Conservation (phyloP, 306 rosid species). For the Vigna nakashimae region DNA sequence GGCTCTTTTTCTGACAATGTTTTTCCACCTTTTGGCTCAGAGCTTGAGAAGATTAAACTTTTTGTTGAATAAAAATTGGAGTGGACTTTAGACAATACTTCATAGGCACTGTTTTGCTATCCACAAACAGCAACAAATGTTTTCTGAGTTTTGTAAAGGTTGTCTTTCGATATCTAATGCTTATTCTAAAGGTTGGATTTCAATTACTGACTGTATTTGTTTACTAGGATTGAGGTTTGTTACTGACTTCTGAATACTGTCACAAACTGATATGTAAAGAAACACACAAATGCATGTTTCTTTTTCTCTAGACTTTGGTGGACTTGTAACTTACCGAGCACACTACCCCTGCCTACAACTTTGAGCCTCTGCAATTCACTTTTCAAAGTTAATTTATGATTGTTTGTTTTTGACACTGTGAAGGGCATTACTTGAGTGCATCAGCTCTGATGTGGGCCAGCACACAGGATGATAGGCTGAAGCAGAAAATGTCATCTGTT, state of each 20-base stretch:
- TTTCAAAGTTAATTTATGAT: slow-evolving; percentile 28
- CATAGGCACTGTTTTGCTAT: neutral
- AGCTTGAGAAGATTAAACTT: slow-evolving; percentile 2
- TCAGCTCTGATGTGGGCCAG: slow-evolving; percentile 90
- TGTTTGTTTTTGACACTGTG: slow-evolving; percentile 48
- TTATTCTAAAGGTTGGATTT: neutral
- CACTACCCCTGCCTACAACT: slow-evolving; percentile 6
- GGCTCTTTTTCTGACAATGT: neutral
- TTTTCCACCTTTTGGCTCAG: neutral
- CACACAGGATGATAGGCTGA: slow-evolving; percentile 64
- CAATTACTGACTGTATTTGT: neutral
- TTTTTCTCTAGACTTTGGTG: slow-evolving; percentile 26
- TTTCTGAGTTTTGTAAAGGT: slow-evolving; percentile 13
- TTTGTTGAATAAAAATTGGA: neutral
- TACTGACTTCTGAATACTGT: neutral
- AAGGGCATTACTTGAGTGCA: slow-evolving; percentile 97
- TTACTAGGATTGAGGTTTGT: slow-evolving; percentile 26
- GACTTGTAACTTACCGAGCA: slow-evolving; percentile 8
- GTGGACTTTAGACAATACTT: neutral
- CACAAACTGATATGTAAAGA: neutral
- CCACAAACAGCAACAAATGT: neutral
- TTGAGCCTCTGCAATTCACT: slow-evolving; percentile 26
- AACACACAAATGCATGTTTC: slow-evolving; percentile 26
- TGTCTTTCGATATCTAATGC: neutral
- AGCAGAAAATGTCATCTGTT: slow-evolving; percentile 65